Evolutionary conservation across 768 basidiomycete species (phyloP), one percentile per base, ranked within the genome.

Genomic region (Tylopilus vinaceipallidus): DNA sequence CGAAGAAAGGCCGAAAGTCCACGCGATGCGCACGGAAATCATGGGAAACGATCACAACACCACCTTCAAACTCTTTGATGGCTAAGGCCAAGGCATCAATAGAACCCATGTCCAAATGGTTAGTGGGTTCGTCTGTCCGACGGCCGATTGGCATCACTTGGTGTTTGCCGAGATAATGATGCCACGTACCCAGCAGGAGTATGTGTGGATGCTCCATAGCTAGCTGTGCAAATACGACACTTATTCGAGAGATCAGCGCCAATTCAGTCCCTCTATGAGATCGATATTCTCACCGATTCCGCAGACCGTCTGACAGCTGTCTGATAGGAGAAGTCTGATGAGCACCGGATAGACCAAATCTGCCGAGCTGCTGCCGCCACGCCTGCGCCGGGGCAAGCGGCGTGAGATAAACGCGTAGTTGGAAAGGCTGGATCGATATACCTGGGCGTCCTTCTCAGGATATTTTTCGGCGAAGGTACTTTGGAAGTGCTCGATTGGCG

Each of bases 41-140:
- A 76, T 98, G 97, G 41, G 95, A 98, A 56, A 99, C 97, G 67
- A 99, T 98, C 59, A 98, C 97, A 34, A 99, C 97, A 62, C 97
- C 95, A 52, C 97, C 97, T 64, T 91, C 88, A 68, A 91, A 99
- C 64, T 90, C 91, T 70, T 95, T 97, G 78, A 99, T 98, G 42
- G 97, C 95, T 22, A 71, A 69, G 7, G 97, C 97, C 41, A 99
- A 82, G 1, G 97, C 95, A 66, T 98, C 95, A 68, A 99, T 99
- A 24, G 92, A 95, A 57, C 82, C 86, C 95, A 97, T 95, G 68
- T 97, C 94, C 79, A 97, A 81, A 71, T 98, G 94, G 68, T 97
- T 98, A 34, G 94, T 98, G 43, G 95, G 93, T 71, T 95, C 92
- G 68, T 95, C 93, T 83, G 54, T 40, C 62, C 46, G 51, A 49